Evolutionary conservation across 345 rosid species (phyloP), one percentile per base, ranked within the genome.

Genomic region (Conringia planisiliqua): DNA sequence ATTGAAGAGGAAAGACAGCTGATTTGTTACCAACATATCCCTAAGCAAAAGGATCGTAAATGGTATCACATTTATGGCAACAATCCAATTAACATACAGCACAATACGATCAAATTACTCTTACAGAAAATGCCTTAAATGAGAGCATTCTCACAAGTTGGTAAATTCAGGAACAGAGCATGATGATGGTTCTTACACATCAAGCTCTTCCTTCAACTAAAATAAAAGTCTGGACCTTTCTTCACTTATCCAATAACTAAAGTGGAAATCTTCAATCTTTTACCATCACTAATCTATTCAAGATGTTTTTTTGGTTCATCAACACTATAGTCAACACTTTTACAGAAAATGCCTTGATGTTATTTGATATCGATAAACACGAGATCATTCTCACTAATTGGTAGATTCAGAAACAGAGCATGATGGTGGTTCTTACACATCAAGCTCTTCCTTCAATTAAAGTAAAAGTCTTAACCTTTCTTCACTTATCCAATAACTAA

Each of bases 21-120:
- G 99, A 89, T 75, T 95, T 95, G 81, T 95, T 95, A 51, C 99
- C 99, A 63, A 95, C 99, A 81, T 95, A 95, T 70, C 99, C 99
- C 99, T 95, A 43, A 57, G 14, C 2, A 36, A 36, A 36, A 10
- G 3, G 12, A 9, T 2, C 20, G 22, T 46, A 46, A 44, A 46
- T n/a, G 58, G 10, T 16, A 52, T 52, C 58, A 52, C 58, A 51
- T 24, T 24, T 35, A 35, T 51, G 13, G 56, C 29, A 50, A 22
- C 26, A 51, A 51, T 24, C 57, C 4, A 51, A 51, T 11, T 6
- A 33, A 33, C 9, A 33, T 0, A 33, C 1, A 33, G 10, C 9
- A 33, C 10, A 33, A 33, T 7, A 33, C 36, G 7, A 6, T 35
- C 57, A 24, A 20, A 9, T 9, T 11, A 18, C 4, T 47, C 26